Evolutionary conservation across 2,329 filamentous ascomycete genomes (phyloP), one percentile per base, ranked within the genome.

Genomic region (Xylariales sp.): DNA sequence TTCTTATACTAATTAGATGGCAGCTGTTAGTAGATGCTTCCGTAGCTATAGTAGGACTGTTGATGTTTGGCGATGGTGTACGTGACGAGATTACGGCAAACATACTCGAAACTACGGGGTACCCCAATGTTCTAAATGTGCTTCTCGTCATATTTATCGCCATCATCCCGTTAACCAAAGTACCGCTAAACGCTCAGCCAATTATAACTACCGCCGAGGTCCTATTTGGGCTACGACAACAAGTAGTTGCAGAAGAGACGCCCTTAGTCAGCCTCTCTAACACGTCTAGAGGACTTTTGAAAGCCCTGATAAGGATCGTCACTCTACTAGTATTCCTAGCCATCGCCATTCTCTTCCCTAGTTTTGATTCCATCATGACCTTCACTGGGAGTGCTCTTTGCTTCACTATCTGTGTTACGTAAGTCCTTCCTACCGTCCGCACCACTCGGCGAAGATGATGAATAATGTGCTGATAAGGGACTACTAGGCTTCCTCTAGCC

Each of bases 41-140:
- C 53, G 94, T 97, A 77, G 94, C 93, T 32, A 87, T 96, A 52
- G 88, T 92, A 10, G 95, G 96, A 46, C 87, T 96, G 65, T 85
- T 97, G 71, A 98, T 99, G 95, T 99, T 97, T 79, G 95, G 95
- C 68, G 92, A 97, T 73, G 86, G 83, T n/a, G 93, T 97, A 62
- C 87, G 86, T 64, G 94, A 97, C 71, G 93, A 97, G 79, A 90
- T 98, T 77, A 97, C 96, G 0, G 91, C 91, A 75, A 98, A 97
- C 80, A 91, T 99, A 68, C 87, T 98, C 71, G 84, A 86, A 60
- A 91, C 89, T 0, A 80, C 85, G 5, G 91, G 90, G 62, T 97
- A 97, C 77, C 93, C 95, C 0, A 82, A 87, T 12, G 85, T 83
- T 1, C 80, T 97, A 48, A 93, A 90, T n/a, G 81, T 95, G 54